phyloP scores from a whole-genome alignment of 345 rosid genomes.

The Pugionium dolabratum region DNA sequence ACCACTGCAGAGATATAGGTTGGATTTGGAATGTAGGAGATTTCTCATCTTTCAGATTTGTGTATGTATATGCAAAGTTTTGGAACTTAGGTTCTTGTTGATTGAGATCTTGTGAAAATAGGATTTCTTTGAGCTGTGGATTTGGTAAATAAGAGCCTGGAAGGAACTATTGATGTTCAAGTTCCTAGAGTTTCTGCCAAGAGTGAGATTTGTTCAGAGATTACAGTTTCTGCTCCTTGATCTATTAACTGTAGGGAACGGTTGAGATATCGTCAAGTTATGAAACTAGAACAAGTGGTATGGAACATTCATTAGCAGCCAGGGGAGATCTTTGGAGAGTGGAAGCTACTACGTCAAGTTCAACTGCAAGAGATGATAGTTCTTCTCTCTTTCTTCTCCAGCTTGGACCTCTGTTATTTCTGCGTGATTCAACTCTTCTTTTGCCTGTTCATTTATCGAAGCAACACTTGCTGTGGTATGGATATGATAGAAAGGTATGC shows the following conservation, averaged over 20 bases:
- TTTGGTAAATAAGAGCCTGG: neutral
- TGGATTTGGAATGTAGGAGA: neutral
- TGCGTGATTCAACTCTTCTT: slow-evolving; percentile 89
- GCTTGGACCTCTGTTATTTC: slow-evolving; percentile 88
- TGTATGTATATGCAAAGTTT: neutral
- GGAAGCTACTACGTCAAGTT: slow-evolving; percentile 73
- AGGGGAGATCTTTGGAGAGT: slow-evolving; percentile 97
- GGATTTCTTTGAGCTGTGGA: neutral
- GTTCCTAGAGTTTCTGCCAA: slow-evolving; percentile 7
- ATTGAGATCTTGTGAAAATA: neutral
- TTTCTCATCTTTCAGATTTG: neutral
- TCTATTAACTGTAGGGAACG: slow-evolving; percentile 51
- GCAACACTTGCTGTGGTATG: slow-evolving; percentile 98
- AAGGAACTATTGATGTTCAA: neutral
- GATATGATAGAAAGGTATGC: slow-evolving; percentile 92
- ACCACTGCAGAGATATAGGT: neutral
- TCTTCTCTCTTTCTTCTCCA: slow-evolving; percentile 88
- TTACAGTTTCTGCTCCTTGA: slow-evolving; percentile 13
- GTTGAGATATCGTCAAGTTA: slow-evolving; percentile 76
- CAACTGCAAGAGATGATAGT: slow-evolving; percentile 63
- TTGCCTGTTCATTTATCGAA: slow-evolving; percentile 90
- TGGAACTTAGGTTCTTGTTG: neutral
- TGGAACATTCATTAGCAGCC: slow-evolving; percentile 80
- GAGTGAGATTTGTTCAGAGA: slow-evolving; percentile 11
- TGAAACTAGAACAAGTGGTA: slow-evolving; percentile 67